Conservation (phyloP, 2,329 filamentous ascomycete genomes). For the Microdochium paspali region DNA sequence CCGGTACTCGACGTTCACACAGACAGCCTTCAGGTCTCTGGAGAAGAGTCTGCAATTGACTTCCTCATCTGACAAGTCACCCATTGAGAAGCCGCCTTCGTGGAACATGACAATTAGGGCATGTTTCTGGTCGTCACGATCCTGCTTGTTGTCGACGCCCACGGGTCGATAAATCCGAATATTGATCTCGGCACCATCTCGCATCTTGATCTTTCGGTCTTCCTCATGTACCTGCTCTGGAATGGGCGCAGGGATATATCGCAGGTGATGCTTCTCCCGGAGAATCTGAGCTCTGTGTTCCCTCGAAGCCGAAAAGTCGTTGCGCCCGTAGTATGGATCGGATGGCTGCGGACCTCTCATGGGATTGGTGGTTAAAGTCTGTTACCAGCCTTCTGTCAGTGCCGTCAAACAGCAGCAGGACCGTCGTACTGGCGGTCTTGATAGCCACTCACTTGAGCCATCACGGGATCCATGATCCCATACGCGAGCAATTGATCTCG, state of each 20-base stretch:
- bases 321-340: conserved; percentile 12
- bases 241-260: conserved; percentile 14
- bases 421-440: not conserved
- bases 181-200: conserved; percentile 20
- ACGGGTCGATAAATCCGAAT: conserved; percentile 21
- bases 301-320: conserved; percentile 8
- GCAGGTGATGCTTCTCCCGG: conserved; percentile 16
- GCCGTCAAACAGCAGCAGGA: not conserved
- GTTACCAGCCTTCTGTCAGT: no score
- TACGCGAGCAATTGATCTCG: not conserved
- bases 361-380: conserved; percentile 10
- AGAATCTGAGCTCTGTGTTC: conserved; percentile 14
- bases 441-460: not conserved
- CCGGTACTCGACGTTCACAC: conserved; percentile 31
- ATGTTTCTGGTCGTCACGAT: not conserved
- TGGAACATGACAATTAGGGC: conserved; percentile 24
- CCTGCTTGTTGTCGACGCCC: conserved; percentile 1
- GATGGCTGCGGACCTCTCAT: conserved; percentile 11
- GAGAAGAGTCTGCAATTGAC: conserved; percentile 20
- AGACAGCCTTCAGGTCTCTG: conserved; percentile 24
- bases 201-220: conserved; percentile 20
- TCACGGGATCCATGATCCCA: not conserved
- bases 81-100: conserved; percentile 23
- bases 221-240: conserved; percentile 15
- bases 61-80: conserved; percentile 20